Conservation (phyloP, 208 protist species). For the Leishmania guyanensis region DNA sequence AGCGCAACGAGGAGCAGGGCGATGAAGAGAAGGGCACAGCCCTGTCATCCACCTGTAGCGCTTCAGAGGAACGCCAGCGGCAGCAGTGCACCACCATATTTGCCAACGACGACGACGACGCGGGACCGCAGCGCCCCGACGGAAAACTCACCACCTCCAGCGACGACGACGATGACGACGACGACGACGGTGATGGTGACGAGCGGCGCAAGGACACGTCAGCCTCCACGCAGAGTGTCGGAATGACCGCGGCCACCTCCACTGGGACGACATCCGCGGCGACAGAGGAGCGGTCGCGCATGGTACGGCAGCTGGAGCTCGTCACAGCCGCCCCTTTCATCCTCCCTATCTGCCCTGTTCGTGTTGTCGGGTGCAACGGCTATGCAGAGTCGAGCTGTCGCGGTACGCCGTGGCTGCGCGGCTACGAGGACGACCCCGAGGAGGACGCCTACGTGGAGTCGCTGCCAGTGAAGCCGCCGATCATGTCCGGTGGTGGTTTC, state of each 20-base stretch:
- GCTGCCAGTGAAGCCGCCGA: conserved; percentile 43
- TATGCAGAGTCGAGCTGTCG: conserved; percentile 43
- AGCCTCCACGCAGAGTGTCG: background rate
- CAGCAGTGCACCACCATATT: conserved; percentile 10
- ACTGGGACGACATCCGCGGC: conserved; percentile 9
- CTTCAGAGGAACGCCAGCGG: background rate
- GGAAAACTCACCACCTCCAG: background rate
- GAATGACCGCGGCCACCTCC: background rate
- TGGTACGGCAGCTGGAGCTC: conserved; percentile 32
- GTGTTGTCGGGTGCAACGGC: conserved; percentile 52
- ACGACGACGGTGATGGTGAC: background rate
- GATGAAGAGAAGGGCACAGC: conserved; percentile 15
- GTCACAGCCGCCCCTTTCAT: conserved; percentile 36
- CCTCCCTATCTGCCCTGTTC: conserved; percentile 49
- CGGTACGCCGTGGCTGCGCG: conserved; percentile 60
- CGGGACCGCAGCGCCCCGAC: background rate
- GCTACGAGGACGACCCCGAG: conserved; percentile 45
- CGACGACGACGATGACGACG: conserved; percentile 11
- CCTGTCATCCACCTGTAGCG: conserved; percentile 3
- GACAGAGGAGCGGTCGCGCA: conserved; percentile 12
- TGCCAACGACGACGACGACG: background rate
- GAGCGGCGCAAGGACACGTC: background rate
- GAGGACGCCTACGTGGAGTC: conserved; percentile 61
- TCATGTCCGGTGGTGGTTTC: conserved; percentile 44
- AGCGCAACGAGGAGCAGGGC: conserved; percentile 1